These are phyloP conservation scores for Heimioporus retisporus DNA, from an alignment of 1,284 basidiomycete genomes.

Conservation along the genomic window DNA sequence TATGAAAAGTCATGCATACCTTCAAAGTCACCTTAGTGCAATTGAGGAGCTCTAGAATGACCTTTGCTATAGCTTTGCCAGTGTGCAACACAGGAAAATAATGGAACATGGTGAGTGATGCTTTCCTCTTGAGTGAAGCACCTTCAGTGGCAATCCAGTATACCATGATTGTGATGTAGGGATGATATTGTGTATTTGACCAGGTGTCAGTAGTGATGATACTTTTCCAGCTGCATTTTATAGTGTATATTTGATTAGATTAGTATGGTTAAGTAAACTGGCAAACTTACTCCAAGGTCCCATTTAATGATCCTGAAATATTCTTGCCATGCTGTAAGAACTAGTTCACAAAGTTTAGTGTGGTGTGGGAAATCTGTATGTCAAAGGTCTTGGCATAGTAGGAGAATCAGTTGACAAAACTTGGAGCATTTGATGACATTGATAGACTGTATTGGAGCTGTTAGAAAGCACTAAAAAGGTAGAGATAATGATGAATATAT, in stretches of 20 bases:
- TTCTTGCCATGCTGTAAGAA: background rate
- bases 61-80: background rate
- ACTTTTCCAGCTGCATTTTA: background rate
- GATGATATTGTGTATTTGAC: background rate
- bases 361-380: background rate
- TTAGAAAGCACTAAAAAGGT: background rate
- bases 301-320: background rate
- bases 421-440: constrained; percentile 15
- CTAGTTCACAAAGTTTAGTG: constrained; percentile 1
- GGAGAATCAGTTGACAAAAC: constrained; percentile 1
- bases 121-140: background rate
- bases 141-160: constrained; percentile 3
- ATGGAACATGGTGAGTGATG: background rate
- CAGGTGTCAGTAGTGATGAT: constrained; percentile 13
- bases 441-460: background rate
- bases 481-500: background rate
- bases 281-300: background rate
- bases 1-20: background rate
- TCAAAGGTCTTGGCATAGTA: constrained; percentile 2
- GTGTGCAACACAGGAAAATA: background rate
- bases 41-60: background rate
- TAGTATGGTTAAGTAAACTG: too few relatives aligned
- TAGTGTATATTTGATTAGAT: too few relatives aligned
- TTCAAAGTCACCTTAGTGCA: background rate
- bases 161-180: background rate